Conservation (phyloP, 1,139 yeast genomes). For the Blastobotrys petasosporus region DNA sequence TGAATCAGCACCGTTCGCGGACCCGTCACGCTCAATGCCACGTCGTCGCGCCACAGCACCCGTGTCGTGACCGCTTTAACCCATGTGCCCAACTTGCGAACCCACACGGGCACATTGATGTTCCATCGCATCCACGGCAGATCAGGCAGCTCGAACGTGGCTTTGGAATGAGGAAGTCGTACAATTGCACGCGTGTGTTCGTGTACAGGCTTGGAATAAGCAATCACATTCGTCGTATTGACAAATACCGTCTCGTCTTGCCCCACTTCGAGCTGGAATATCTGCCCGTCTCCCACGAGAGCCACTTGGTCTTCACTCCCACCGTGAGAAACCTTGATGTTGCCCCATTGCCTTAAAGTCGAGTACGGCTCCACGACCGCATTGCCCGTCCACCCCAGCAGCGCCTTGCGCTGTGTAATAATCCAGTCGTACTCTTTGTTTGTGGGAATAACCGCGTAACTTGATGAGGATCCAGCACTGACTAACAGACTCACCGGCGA, state of each 20-base stretch:
- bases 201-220: slow-evolving; percentile 23
- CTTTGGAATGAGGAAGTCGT: slow-evolving; percentile 19
- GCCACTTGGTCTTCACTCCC: slow-evolving; percentile 28
- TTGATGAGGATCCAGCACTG: slow-evolving; percentile 4
- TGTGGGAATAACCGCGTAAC: slow-evolving; percentile 15
- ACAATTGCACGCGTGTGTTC: slow-evolving; percentile 13
- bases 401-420: slow-evolving; percentile 29
- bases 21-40: slow-evolving; percentile 13
- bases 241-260: slow-evolving; percentile 28
- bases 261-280: slow-evolving; percentile 29
- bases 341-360: slow-evolving; percentile 27
- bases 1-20: slow-evolving; percentile 22
- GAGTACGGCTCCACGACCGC: slow-evolving; percentile 13
- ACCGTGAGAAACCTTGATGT: slow-evolving; percentile 25
- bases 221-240: slow-evolving; percentile 31
- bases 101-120: slow-evolving; percentile 11
- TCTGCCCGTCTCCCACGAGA: slow-evolving; percentile 32
- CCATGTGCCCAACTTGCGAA: slow-evolving; percentile 11
- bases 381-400: slow-evolving; percentile 33
- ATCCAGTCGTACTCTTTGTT: slow-evolving; percentile 24
- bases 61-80: slow-evolving; percentile 14
- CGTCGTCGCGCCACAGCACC: slow-evolving; percentile 18
- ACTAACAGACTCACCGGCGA: slow-evolving; percentile 26
- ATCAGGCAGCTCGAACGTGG: slow-evolving; percentile 18
- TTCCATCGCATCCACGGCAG: slow-evolving; percentile 12